Base-by-base conservation (phyloP, 805 yeast species). In the Maudiozyma barnettii region DNA sequence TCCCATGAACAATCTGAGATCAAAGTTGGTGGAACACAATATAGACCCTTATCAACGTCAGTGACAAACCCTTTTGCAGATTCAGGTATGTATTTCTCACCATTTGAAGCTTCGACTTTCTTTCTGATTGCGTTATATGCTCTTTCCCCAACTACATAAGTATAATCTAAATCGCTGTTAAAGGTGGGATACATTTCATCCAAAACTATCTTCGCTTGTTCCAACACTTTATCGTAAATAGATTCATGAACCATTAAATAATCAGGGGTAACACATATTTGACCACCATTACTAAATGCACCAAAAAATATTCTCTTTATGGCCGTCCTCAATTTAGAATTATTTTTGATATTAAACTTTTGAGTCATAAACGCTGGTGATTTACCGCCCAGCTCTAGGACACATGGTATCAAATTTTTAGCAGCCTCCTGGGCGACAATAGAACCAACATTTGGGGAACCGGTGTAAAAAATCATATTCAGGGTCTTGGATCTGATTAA, bases 351-450 rank as follows among this genome's bases (percentile, higher is more conserved):
- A 13, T 68, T 68, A 44, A 73, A 66, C 52, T 69, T 71, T 42
- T 69, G 73, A 45, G 88, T 74, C 10, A 90, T 69, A 55, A 89
- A 75, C 1, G 78, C 84, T 0, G 98, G 98, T 7, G 91, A 82
- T 64, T 91, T 91, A 5, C 98, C 98, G 46, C 98, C 97, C 41
- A 90, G 71, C 66, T 90, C 98, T 51, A 90, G 72, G 8, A 84
- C 66, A 10, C 76, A 75, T 0, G 97, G 97, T 1, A 95, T 87
- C 54, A 90, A 71, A 19, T 77, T 75, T 65, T 85, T 79, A n/a
- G 91, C 93, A 1, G 97, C 96, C 41, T 84, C 84, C 49, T 72
- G 68, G 22, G 91, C 82, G 31, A 91, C 78, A 45, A 86, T 77
- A 33, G 75, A 77, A 19, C 96, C 98, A 23, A 89, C 95, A 20